Conservation (phyloP, 2,329 filamentous ascomycete species). For the Scortechinia acanthostroma region DNA sequence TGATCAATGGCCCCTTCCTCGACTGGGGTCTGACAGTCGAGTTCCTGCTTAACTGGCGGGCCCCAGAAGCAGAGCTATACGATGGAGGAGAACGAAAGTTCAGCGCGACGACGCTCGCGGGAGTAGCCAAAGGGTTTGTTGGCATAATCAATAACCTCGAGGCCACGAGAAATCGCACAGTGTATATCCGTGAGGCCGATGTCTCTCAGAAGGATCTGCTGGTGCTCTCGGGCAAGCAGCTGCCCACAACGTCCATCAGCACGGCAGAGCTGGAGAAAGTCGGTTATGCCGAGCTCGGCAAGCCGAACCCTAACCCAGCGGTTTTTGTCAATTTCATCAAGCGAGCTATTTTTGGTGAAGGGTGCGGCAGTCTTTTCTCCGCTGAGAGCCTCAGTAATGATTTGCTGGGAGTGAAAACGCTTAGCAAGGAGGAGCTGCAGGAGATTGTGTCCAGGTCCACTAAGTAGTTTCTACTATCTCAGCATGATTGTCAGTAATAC, state of each 20-base stretch:
- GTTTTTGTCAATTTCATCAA: background rate
- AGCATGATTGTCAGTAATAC: background rate
- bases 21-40: background rate
- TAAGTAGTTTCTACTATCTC: background rate
- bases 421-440: background rate
- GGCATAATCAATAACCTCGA: background rate
- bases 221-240: background rate
- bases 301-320: background rate
- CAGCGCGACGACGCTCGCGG: background rate
- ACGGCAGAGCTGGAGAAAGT: background rate
- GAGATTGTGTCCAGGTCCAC: background rate
- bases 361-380: constrained; percentile 7
- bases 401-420: background rate
- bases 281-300: background rate
- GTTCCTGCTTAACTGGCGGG: background rate
- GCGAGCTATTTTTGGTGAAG: background rate
- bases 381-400: background rate
- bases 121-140: background rate
- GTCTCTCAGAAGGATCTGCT: background rate
- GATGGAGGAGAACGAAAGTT: background rate
- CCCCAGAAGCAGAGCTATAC: background rate
- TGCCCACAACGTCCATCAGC: background rate
- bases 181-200: background rate
- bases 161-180: background rate
- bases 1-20: background rate